Conservation (phyloP, 2,329 filamentous ascomycete genomes). For the Metarhizium anisopliae region DNA sequence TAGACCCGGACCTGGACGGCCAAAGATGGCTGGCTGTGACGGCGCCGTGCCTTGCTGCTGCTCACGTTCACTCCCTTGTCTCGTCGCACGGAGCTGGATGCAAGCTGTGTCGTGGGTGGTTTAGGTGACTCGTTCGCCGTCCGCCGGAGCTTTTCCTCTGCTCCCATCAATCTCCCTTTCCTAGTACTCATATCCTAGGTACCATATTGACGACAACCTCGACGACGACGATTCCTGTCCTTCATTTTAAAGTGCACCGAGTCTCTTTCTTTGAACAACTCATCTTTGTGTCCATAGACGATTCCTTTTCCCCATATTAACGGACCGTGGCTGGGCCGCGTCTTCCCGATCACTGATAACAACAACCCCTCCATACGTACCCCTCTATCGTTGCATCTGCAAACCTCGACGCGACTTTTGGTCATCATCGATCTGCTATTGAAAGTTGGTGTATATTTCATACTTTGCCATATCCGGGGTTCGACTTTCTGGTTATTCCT, state of each 20-base stretch:
- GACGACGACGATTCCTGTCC: neutral
- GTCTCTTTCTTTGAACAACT: neutral
- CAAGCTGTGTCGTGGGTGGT: neutral
- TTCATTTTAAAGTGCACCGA: neutral
- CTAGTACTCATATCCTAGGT: neutral
- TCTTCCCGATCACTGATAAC: slow-evolving; percentile 2
- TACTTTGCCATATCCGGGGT: neutral
- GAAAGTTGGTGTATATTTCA: neutral
- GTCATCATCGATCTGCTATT: neutral
- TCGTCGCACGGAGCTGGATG: neutral
- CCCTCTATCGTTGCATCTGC: slow-evolving; percentile 6
- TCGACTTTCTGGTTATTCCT: slow-evolving; percentile 6
- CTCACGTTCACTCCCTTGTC: neutral
- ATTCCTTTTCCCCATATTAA: neutral
- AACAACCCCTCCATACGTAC: slow-evolving; percentile 6
- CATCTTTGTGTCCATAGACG: neutral
- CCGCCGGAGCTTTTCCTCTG: slow-evolving; percentile 1
- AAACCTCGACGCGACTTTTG: slow-evolving; percentile 2
- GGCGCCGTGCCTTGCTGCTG: neutral
- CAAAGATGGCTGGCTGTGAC: neutral
- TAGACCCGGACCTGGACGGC: neutral
- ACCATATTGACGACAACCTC: slow-evolving; percentile 4
- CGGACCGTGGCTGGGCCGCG: slow-evolving; percentile 2
- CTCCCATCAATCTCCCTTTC: slow-evolving; percentile 1
- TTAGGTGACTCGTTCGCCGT: slow-evolving; percentile 5